phyloP scores from a whole-genome alignment of 805 yeast species.

The Jamesozyma spencerorum region DNA sequence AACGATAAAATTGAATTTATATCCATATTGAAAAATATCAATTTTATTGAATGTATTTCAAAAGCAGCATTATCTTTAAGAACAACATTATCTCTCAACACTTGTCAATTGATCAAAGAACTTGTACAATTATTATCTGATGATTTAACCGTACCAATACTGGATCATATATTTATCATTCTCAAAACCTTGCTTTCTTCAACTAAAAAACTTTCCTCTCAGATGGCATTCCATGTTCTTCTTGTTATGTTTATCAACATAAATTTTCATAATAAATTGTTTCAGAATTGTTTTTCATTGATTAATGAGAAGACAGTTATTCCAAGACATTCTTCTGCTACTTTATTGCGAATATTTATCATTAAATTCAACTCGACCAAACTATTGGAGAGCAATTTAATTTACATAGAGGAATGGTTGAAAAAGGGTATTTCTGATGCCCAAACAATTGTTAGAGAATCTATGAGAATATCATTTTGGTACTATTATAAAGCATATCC shows the following conservation, averaged over 20 bases:
- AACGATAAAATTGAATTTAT: constrained; percentile 34
- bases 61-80: constrained; percentile 67
- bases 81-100: constrained; percentile 70
- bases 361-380: constrained; percentile 37
- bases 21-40: constrained; percentile 27
- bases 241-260: constrained; percentile 48
- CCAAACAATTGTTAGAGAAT: constrained; percentile 67
- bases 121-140: constrained; percentile 25
- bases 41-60: constrained; percentile 49
- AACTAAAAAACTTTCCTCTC: constrained; percentile 32
- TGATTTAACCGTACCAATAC: constrained; percentile 23
- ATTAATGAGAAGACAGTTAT: constrained; percentile 61
- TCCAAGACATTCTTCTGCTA: constrained; percentile 60
- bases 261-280: constrained; percentile 42
- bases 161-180: constrained; percentile 29
- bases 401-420: constrained; percentile 40
- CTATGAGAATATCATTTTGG: constrained; percentile 72
- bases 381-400: constrained; percentile 30
- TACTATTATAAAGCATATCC: constrained; percentile 48
- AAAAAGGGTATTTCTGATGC: constrained; percentile 66
- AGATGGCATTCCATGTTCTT: constrained; percentile 30
- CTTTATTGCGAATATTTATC: constrained; percentile 59
- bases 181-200: constrained; percentile 30
- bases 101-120: constrained; percentile 72
- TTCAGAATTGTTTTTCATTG: constrained; percentile 42